phyloP scores from a whole-genome alignment of 2,329 filamentous ascomycete genomes.

The Grosmannia huntii region DNA sequence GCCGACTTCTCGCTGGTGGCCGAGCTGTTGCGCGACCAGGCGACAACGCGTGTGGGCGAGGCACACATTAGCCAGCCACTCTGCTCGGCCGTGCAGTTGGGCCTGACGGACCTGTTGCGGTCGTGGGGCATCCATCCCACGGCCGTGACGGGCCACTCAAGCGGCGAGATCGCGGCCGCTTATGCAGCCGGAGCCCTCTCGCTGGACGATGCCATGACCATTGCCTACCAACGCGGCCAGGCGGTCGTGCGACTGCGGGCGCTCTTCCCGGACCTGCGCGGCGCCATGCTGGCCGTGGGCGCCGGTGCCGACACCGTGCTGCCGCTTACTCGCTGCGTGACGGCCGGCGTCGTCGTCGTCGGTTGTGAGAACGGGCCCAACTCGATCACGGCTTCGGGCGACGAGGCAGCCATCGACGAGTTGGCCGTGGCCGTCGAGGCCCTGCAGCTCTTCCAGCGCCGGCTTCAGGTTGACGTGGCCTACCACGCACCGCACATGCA shows the following conservation, averaged over 20 bases:
- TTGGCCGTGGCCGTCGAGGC: constrained; percentile 19
- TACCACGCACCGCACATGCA: constrained; percentile 45
- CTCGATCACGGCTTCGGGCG: constrained; percentile 38
- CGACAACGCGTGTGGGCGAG: constrained; percentile 9
- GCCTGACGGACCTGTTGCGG: constrained; percentile 18
- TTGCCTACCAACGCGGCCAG: constrained; percentile 13
- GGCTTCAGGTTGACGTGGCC: constrained; percentile 30
- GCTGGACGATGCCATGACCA: constrained; percentile 9
- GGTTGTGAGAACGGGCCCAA: constrained; percentile 39
- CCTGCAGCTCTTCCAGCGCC: constrained; percentile 30
- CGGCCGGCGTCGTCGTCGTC: constrained; percentile 16
- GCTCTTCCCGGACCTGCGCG: constrained; percentile 12
- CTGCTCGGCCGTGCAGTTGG: constrained; percentile 19
- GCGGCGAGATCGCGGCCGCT: constrained; percentile 22
- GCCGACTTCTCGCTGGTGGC: too few species aligned
- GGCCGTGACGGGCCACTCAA: constrained; percentile 21
- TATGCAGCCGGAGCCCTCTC: constrained; percentile 16
- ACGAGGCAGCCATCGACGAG: constrained; percentile 28
- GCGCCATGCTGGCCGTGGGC: constrained; percentile 29
- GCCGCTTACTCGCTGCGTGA: constrained; percentile 27
- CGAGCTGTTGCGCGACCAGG: not conserved
- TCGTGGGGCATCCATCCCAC: constrained; percentile 14
- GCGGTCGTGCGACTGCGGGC: too few species aligned
- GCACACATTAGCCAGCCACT: constrained; percentile 24
- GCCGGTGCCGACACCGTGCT: constrained; percentile 9